These are phyloP conservation scores for Erythrobasidium yunnanense DNA, from an alignment of 768 basidiomycete species.

Conservation along the genomic window DNA sequence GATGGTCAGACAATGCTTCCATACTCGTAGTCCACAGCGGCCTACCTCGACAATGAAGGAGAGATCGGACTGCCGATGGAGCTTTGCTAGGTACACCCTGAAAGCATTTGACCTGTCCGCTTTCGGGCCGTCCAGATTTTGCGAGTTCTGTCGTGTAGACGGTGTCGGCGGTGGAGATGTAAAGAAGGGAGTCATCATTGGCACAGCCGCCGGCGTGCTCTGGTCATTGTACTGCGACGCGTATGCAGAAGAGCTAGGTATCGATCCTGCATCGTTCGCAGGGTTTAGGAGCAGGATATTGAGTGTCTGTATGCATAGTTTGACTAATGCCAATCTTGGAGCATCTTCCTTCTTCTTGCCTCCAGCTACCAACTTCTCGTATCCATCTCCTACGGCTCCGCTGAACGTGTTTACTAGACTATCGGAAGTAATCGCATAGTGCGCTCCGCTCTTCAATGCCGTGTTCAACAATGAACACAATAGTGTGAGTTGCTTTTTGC, in stretches of 20 bases:
- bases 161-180: too few species aligned
- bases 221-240: too few species aligned
- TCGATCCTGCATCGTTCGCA: conserved; percentile 44
- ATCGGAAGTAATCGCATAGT: neutral
- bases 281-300: conserved; percentile 55
- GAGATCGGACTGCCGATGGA: conserved; percentile 89
- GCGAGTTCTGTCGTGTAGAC: too few species aligned
- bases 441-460: conserved; percentile 42
- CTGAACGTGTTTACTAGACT: neutral
- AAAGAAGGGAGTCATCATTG: too few species aligned
- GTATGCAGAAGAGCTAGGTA: too few species aligned
- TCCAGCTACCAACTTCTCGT: conserved; percentile 18
- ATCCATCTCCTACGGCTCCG: conserved; percentile 17
- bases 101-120: conserved; percentile 92
- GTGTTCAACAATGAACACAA: conserved; percentile 90
- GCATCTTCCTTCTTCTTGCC: conserved; percentile 8
- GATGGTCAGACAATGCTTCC: too few species aligned
- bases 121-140: too few species aligned
- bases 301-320: conserved; percentile 65
- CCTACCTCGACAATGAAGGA: conserved; percentile 69
- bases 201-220: too few species aligned
- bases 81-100: conserved; percentile 78
- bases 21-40: too few species aligned
- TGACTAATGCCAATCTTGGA: conserved; percentile 54
- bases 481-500: conserved; percentile 65